Evolutionary conservation across 768 basidiomycete species (phyloP).

Genomic region (Botryobasidium botryosum): DNA sequence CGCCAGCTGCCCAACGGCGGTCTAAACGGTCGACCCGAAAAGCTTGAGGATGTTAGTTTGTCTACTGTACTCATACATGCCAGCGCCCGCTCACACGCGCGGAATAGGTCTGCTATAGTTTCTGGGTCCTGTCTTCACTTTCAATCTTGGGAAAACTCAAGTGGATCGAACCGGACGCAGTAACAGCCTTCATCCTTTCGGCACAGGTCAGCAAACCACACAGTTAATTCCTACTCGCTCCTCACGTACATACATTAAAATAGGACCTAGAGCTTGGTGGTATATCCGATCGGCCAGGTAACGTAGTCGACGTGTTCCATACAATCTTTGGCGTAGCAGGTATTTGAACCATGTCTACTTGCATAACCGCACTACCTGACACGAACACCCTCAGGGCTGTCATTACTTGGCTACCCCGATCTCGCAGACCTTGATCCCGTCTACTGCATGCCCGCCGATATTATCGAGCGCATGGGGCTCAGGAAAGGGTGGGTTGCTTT

Average conservation of each 20-base stretch:
- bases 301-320: conserved; percentile 96
- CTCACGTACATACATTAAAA: not conserved
- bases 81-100: not conserved
- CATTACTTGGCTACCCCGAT: conserved; percentile 72
- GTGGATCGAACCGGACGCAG: conserved; percentile 78
- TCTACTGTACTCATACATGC: not conserved
- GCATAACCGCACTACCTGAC: not conserved
- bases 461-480: conserved; percentile 57
- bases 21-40: conserved; percentile 93
- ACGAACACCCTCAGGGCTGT: conserved; percentile 39
- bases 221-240: not conserved
- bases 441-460: conserved; percentile 79
- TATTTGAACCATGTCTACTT: conserved; percentile 13
- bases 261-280: conserved; percentile 85
- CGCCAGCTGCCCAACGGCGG: conserved; percentile 88
- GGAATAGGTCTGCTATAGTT: conserved; percentile 87
- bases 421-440: conserved; percentile 81
- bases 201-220: conserved; percentile 42
- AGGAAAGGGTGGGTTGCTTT: conserved; percentile 48
- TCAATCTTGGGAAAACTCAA: conserved; percentile 64
- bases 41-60: conserved; percentile 77
- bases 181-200: conserved; percentile 68
- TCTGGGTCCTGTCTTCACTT: conserved; percentile 85
- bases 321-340: conserved; percentile 86
- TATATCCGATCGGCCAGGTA: conserved; percentile 83